These are phyloP conservation scores for Macadamia integrifolia DNA, from an alignment of 164 flowering plant species.

Conservation along the genomic window DNA sequence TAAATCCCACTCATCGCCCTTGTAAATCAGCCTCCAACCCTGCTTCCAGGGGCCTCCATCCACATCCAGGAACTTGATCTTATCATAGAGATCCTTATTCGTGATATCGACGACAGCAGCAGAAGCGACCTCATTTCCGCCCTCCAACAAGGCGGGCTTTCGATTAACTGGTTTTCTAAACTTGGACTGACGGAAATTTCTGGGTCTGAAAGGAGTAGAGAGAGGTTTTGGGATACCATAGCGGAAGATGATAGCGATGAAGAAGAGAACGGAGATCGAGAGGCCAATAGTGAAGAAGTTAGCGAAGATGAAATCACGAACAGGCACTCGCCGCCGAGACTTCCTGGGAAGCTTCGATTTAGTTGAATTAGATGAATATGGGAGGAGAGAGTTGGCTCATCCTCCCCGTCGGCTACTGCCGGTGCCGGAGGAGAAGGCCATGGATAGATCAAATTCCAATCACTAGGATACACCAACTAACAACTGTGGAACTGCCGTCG, in stretches of 20 bases:
- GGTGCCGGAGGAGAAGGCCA: slow-evolving; percentile 10
- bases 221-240: slow-evolving; percentile 54
- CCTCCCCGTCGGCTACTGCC: slow-evolving; percentile 14
- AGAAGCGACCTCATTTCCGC: slow-evolving; percentile 11
- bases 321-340: slow-evolving; percentile 37
- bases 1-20: slow-evolving; percentile 77
- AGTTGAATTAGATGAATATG: slow-evolving; percentile 15
- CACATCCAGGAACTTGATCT: slow-evolving; percentile 72
- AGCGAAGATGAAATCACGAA: slow-evolving; percentile 50
- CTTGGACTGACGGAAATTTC: slow-evolving; percentile 1
- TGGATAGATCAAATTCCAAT: background rate
- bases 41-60: slow-evolving; percentile 98
- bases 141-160: slow-evolving; percentile 12
- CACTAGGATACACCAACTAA: too few species aligned
- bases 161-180: slow-evolving; percentile 19
- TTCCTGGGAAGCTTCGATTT: slow-evolving; percentile 46
- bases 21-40: slow-evolving; percentile 78
- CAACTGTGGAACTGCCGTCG: too few species aligned
- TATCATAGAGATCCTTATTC: slow-evolving; percentile 81
- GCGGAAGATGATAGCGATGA: slow-evolving; percentile 42
- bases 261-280: slow-evolving; percentile 53
- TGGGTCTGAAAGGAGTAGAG: slow-evolving; percentile 32
- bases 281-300: slow-evolving; percentile 71
- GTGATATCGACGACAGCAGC: slow-evolving; percentile 67
- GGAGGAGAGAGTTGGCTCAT: slow-evolving; percentile 43